These are phyloP conservation scores for Leishmania turanica DNA, from an alignment of 208 protist genomes.

Conservation along the genomic window DNA sequence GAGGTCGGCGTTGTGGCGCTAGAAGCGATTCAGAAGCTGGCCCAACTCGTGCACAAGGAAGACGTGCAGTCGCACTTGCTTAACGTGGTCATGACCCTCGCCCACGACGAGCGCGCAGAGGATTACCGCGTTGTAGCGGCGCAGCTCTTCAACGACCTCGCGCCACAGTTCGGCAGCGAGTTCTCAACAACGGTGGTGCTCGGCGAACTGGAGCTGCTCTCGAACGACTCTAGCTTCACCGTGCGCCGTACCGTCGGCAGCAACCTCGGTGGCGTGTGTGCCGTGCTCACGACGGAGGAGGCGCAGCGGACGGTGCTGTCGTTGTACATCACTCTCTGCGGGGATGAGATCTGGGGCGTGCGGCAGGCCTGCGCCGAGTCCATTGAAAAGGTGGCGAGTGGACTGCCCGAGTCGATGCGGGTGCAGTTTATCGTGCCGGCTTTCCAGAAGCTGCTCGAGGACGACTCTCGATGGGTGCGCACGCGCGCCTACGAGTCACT, in stretches of 20 bases:
- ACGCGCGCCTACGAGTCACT: conserved; percentile 89
- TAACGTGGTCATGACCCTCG: conserved; percentile 88
- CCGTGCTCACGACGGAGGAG: conserved; percentile 51
- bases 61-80: conserved; percentile 90
- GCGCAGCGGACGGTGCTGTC: conserved; percentile 73
- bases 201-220: conserved; percentile 81
- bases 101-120: conserved; percentile 94
- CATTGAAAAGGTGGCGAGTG: conserved; percentile 72
- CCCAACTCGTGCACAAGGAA: conserved; percentile 76
- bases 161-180: conserved; percentile 70
- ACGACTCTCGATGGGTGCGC: conserved; percentile 94
- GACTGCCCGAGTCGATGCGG: conserved; percentile 61
- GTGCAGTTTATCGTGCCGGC: conserved; percentile 65
- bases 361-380: conserved; percentile 94
- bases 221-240: conserved; percentile 90
- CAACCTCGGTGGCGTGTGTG: conserved; percentile 81
- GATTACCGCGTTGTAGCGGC: conserved; percentile 95
- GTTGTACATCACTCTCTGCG: conserved; percentile 88
- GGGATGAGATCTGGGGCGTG: conserved; percentile 97
- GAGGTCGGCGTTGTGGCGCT: conserved; percentile 90
- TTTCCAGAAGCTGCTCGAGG: conserved; percentile 77
- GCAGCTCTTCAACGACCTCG: conserved; percentile 90
- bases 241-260: conserved; percentile 88
- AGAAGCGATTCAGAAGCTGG: conserved; percentile 83
- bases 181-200: conserved; percentile 77